A percentile compares a stretch with the other conserved stretches of the same genome.
Evolutionary conservation across 257 asterid genomes (phyloP).

Genomic region (Cynanchum wilfordii): DNA sequence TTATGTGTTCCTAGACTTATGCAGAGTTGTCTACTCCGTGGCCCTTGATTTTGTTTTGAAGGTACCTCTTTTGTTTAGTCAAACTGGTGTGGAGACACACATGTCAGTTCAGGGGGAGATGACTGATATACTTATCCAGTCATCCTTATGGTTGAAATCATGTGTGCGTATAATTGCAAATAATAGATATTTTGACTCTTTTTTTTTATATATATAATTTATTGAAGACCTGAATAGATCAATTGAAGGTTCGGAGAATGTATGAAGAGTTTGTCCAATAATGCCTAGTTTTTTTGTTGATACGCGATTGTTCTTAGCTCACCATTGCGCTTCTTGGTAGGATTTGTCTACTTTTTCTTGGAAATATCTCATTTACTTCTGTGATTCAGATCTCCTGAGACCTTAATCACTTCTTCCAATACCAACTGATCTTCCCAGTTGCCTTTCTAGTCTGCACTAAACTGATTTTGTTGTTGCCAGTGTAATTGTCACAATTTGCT

Average conservation of each 20-base stretch:
- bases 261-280: not conserved
- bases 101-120: not conserved
- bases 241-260: not conserved
- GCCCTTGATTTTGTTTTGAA: conserved; percentile 2
- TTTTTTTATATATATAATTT: not conserved
- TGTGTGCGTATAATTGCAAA: not conserved
- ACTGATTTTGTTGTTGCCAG: not conserved
- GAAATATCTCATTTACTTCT: not conserved
- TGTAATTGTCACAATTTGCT: not conserved
- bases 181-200: not conserved
- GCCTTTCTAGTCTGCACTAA: not conserved
- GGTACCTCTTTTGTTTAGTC: conserved; percentile 1
- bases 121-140: not conserved
- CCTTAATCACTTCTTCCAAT: not conserved
- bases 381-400: not conserved
- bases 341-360: not conserved
- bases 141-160: not conserved
- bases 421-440: not conserved
- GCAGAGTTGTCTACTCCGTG: not conserved
- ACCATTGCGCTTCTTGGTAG: not conserved
- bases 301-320: not conserved
- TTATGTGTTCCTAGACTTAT: not conserved
- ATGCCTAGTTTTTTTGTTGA: not conserved
- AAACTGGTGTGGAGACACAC: not conserved
- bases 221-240: not conserved